These are phyloP conservation scores for Aspergillus fischeri DNA, from an alignment of 2,329 filamentous ascomycete genomes.

Conservation along the genomic window DNA sequence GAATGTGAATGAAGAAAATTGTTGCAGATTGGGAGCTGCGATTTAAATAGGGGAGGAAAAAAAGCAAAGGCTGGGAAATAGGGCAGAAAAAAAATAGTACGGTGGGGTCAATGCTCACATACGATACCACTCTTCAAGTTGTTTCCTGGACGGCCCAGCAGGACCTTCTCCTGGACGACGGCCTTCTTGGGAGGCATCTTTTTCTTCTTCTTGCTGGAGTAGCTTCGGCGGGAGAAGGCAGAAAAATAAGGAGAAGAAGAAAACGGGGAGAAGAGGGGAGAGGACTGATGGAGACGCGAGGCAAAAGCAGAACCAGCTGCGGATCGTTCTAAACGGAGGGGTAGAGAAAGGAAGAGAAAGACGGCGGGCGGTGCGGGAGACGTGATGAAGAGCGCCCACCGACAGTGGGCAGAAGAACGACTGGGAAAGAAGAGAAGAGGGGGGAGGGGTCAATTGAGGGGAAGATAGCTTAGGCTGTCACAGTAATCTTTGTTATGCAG, in stretches of 20 bases:
- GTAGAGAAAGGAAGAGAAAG: slow-evolving; percentile 53
- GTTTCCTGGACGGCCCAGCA: slow-evolving; percentile 93
- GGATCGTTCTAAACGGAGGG: slow-evolving; percentile 48
- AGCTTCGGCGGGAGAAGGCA: slow-evolving; percentile 42
- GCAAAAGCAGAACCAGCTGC: slow-evolving; percentile 64
- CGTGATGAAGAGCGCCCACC: slow-evolving; percentile 29
- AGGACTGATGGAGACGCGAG: slow-evolving; percentile 20
- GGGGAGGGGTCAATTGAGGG: not conserved
- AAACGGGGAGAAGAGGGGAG: slow-evolving; percentile 46
- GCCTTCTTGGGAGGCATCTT: slow-evolving; percentile 97
- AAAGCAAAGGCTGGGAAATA: slow-evolving; percentile 25
- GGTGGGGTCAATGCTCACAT: slow-evolving; percentile 58
- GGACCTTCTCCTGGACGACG: slow-evolving; percentile 89
- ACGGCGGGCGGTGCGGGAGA: slow-evolving; percentile 23
- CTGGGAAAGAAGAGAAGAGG: not conserved
- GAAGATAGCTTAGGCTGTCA: not conserved
- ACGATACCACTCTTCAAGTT: slow-evolving; percentile 97
- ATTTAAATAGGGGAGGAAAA: slow-evolving; percentile 13
- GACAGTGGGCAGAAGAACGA: slow-evolving; percentile 14
- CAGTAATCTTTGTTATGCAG: not conserved
- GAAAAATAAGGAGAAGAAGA: slow-evolving; percentile 42
- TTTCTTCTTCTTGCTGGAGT: slow-evolving; percentile 56
- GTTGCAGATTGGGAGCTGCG: not conserved
- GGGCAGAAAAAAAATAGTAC: slow-evolving; percentile 20
- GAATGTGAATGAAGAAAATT: slow-evolving; percentile 8